phyloP scores from a whole-genome alignment of 2,329 filamentous ascomycete genomes.

The Penicillium verrucosum region DNA sequence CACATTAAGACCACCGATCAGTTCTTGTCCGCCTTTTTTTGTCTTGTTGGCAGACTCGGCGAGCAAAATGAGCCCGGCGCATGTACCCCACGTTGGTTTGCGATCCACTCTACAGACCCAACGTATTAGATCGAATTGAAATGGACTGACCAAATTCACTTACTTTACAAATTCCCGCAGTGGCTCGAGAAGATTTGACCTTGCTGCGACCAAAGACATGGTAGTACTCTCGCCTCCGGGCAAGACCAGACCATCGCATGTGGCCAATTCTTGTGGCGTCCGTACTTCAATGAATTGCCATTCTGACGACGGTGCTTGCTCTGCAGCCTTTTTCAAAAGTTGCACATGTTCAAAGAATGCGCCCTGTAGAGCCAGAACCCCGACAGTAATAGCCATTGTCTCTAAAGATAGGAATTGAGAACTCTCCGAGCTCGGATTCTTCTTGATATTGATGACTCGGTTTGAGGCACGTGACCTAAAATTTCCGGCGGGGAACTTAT shows the following conservation, averaged over 20 bases:
- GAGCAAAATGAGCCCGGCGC: conserved; percentile 87
- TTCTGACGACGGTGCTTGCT: conserved; percentile 20
- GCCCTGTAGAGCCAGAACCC: conserved; percentile 77
- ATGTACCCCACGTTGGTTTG: conserved; percentile 92
- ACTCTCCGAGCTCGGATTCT: not conserved
- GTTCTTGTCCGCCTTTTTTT: conserved; percentile 86
- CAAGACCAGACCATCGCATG: conserved; percentile 80
- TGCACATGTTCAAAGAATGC: conserved; percentile 86
- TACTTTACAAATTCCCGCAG: conserved; percentile 88
- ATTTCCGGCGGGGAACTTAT: conserved; percentile 19
- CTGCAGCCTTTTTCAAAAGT: conserved; percentile 67
- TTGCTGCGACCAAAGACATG: conserved; percentile 80
- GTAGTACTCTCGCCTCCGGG: conserved; percentile 95
- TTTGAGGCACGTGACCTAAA: conserved; percentile 10
- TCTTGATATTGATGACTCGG: conserved; percentile 14
- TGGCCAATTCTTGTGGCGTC: conserved; percentile 65
- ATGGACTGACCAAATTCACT: conserved; percentile 28
- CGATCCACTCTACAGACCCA: conserved; percentile 58
- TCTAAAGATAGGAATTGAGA: conserved; percentile 3
- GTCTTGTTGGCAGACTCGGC: conserved; percentile 82
- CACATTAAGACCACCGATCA: conserved; percentile 88
- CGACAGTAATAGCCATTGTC: conserved; percentile 51
- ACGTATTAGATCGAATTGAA: conserved; percentile 11
- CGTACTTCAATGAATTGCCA: conserved; percentile 76
- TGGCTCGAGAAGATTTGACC: conserved; percentile 77